Base-by-base conservation (phyloP, 441 rosid species). In the Biscutella auriculata region DNA sequence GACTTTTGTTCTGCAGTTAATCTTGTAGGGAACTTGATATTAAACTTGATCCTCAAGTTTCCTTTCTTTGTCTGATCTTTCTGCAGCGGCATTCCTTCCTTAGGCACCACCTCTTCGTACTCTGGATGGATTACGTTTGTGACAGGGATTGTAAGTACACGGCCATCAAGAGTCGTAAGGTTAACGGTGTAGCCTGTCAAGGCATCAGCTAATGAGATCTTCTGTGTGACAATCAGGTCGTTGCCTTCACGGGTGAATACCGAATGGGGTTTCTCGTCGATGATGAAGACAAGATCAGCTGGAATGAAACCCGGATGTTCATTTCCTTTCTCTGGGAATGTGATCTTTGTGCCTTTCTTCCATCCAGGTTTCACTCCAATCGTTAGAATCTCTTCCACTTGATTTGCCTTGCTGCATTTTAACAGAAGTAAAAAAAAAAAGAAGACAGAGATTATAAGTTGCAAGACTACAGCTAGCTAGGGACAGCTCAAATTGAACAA, bases 301-400 rank as follows among this genome's bases (percentile, higher is more conserved):
- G 90, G 90, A 57, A 67, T 41, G 12, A 77, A 66, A 3, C 79
- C 77, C 3, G 84, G 84, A 30, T 72, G 77, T 30, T 80, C 79
- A 12, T 83, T 73, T 3, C 86, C 89, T 66, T 79, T 83, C 76
- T 75, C 80, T 0, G 75, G 76, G 71, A 80, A 80, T 23, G 82
- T 79, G 68, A 83, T 78, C 75, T 80, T 83, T 16, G 84, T 83
- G 13, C 84, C 89, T 63, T 77, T 78, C 76, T 83, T 83, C 89
- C 86, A 79, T 8, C 86, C 89, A 0, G 82, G 84, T 53, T 76
- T 83, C 42, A 80, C 76, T 29, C 76, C 73, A 17, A 83, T 77
- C 7, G 77, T 74, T n/a, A 80, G 52, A 35, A 80, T 79, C 76
- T 83, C 89, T 62, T 83, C 84, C 37, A 69, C 74, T 30, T 47